Evolutionary conservation across 2,329 filamentous ascomycete species (phyloP).

Genomic region (Rhinocladiella similis): DNA sequence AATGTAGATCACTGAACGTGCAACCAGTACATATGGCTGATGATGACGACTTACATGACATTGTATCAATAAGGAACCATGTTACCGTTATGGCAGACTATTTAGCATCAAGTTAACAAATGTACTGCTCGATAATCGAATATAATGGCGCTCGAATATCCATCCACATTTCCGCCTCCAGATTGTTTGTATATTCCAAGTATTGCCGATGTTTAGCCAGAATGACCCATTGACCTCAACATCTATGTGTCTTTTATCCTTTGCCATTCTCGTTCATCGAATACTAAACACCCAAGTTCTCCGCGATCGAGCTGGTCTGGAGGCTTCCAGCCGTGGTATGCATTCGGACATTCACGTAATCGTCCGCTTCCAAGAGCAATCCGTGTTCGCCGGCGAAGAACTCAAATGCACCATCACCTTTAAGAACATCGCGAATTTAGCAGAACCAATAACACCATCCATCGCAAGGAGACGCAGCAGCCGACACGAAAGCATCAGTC

Average conservation of each 20-base stretch:
- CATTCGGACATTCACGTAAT: constrained; percentile 86
- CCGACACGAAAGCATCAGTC: constrained; percentile 26
- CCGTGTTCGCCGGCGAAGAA: constrained; percentile 94
- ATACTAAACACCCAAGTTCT: neutral
- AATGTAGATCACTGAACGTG: too few species aligned
- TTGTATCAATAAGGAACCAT: too few species aligned
- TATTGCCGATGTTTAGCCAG: constrained; percentile 6
- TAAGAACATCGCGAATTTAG: constrained; percentile 70
- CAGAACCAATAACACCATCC: constrained; percentile 39
- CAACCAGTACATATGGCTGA: too few species aligned
- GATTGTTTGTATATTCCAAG: too few species aligned
- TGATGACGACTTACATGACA: too few species aligned
- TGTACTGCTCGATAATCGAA: too few species aligned
- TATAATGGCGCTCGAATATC: too few species aligned
- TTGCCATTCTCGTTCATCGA: neutral
- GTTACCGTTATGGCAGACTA: too few species aligned
- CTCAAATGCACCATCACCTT: constrained; percentile 96
- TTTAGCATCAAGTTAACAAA: too few species aligned
- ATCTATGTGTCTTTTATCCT: neutral
- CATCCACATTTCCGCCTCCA: too few species aligned
- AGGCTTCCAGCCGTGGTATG: constrained; percentile 33
- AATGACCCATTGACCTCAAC: neutral
- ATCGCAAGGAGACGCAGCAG: constrained; percentile 27
- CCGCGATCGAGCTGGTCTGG: neutral
- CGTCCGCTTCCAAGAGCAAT: constrained; percentile 90